Evolutionary conservation across 1,284 basidiomycete genomes (phyloP).

Genomic region (Coniferiporia weirii): DNA sequence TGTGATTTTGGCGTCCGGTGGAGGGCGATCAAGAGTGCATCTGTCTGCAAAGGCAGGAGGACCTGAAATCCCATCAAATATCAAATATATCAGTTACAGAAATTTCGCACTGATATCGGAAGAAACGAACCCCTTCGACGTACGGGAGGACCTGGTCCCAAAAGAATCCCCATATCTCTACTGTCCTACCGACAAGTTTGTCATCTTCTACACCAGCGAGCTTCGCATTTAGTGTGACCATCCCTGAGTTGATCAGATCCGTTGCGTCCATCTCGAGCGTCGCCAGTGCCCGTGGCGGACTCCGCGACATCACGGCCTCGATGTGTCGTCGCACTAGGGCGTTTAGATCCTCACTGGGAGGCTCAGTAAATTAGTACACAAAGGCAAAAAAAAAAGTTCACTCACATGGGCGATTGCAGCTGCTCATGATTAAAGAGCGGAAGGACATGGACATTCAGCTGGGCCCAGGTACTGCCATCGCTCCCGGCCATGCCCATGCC

Average conservation of each 20-base stretch:
- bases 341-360: conserved; percentile 82
- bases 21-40: conserved; percentile 60
- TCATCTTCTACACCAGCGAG: conserved; percentile 70
- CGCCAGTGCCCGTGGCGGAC: conserved; percentile 57
- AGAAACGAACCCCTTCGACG: conserved; percentile 69
- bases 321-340: conserved; percentile 75
- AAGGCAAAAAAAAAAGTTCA: background rate
- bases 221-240: conserved; percentile 88
- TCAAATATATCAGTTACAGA: too few species aligned
- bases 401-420: conserved; percentile 77
- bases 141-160: conserved; percentile 91
- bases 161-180: conserved; percentile 92
- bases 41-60: conserved; percentile 72
- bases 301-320: conserved; percentile 56
- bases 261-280: conserved; percentile 75
- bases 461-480: conserved; percentile 58
- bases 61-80: conserved; percentile 38
- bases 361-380: background rate
- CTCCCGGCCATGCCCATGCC: conserved; percentile 22
- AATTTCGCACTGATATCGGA: background rate
- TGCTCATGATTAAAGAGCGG: conserved; percentile 91
- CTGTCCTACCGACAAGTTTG: conserved; percentile 68
- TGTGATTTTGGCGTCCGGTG: conserved; percentile 53
- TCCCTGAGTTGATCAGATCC: conserved; percentile 82
- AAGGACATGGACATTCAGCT: conserved; percentile 80